Percentiles rank a stretch among this genome's conserved stretches.
phyloP scores from a whole-genome alignment of 768 basidiomycete species.

The Kwoniella dejecticola region DNA sequence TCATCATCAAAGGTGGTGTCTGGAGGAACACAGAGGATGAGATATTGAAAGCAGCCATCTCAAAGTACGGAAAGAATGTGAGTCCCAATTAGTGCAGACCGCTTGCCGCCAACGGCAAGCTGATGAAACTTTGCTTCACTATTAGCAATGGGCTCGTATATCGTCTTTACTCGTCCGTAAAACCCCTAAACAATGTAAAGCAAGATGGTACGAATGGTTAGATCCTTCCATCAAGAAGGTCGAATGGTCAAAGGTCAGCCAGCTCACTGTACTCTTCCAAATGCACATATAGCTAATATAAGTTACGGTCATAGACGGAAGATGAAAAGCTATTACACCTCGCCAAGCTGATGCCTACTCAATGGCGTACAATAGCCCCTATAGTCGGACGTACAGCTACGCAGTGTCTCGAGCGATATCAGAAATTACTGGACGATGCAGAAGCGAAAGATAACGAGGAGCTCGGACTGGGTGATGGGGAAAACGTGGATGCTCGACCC shows the following conservation, averaged over 20 bases:
- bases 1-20: constrained; percentile 57
- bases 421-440: constrained; percentile 95
- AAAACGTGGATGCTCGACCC: constrained; percentile 72
- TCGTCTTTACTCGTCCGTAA: constrained; percentile 96
- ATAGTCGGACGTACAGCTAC: constrained; percentile 97
- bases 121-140: no score
- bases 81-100: constrained; percentile 6
- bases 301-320: constrained; percentile 66
- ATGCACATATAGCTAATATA: background rate
- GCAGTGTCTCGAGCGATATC: constrained; percentile 96
- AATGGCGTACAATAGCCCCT: constrained; percentile 98
- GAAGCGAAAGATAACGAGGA: constrained; percentile 96
- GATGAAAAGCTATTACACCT: constrained; percentile 98
- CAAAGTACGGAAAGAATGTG: constrained; percentile 58
- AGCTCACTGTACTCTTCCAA: no score
- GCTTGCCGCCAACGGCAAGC: no score
- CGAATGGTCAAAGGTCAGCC: constrained; percentile 92
- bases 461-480: constrained; percentile 80
- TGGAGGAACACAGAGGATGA: constrained; percentile 67
- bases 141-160: constrained; percentile 78
- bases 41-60: constrained; percentile 95
- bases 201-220: constrained; percentile 93
- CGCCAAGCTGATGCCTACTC: constrained; percentile 98
- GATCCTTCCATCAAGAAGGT: constrained; percentile 99
- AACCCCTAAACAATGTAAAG: constrained; percentile 98